Percentiles rank a stretch among this genome's conserved stretches.
These are phyloP conservation scores for Boletus rubescentipes DNA, from an alignment of 768 basidiomycete species.

Conservation along the genomic window DNA sequence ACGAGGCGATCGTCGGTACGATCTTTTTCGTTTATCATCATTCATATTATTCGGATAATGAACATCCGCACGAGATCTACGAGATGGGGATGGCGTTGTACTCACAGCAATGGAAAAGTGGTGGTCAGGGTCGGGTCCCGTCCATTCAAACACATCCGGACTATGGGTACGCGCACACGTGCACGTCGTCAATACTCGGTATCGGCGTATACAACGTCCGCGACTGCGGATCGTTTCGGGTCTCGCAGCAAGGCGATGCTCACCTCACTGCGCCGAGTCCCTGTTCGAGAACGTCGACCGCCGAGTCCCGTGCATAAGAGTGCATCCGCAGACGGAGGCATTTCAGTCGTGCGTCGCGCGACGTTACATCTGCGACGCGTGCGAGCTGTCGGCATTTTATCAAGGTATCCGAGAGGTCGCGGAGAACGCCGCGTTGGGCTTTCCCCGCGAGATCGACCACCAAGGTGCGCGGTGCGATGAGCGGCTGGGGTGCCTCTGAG, in stretches of 20 bases:
- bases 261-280: slow-evolving; percentile 39
- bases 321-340: slow-evolving; percentile 38
- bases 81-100: slow-evolving; percentile 2
- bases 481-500: slow-evolving; percentile 5
- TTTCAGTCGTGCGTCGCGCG: slow-evolving; percentile 23
- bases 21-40: slow-evolving; percentile 17
- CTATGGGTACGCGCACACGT: slow-evolving; percentile 26
- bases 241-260: slow-evolving; percentile 14
- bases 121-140: slow-evolving; percentile 59
- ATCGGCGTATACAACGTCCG: background rate
- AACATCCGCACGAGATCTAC: background rate
- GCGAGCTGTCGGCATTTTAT: slow-evolving; percentile 20
- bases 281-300: slow-evolving; percentile 30
- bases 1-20: slow-evolving; percentile 20
- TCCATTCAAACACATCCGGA: slow-evolving; percentile 52
- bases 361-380: background rate
- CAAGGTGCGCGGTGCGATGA: slow-evolving; percentile 29
- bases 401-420: slow-evolving; percentile 27
- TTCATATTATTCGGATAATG: background rate
- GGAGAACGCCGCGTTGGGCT: slow-evolving; percentile 26
- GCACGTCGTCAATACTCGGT: background rate
- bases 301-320: slow-evolving; percentile 35
- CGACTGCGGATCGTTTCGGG: background rate
- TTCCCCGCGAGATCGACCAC: slow-evolving; percentile 32
- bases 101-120: slow-evolving; percentile 62